Evolutionary conservation across 2,329 filamentous ascomycete species (phyloP).

Genomic region (Aspergillus proliferans): DNA sequence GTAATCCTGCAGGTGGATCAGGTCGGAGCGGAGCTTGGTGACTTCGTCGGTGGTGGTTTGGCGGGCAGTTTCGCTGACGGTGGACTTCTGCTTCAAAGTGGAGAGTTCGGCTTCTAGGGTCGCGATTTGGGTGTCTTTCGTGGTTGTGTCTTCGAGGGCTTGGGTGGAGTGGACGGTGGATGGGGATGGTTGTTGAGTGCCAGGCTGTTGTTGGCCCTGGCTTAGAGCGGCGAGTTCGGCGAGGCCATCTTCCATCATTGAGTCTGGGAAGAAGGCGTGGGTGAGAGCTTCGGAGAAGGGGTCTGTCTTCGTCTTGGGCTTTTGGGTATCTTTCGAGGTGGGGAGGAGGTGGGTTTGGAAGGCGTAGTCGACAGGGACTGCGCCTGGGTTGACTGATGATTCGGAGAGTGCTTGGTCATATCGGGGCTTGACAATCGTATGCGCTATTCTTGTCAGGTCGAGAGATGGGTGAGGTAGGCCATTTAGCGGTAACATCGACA

Average conservation of each 20-base stretch:
- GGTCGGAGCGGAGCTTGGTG: slow-evolving; percentile 29
- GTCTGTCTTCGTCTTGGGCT: slow-evolving; percentile 6
- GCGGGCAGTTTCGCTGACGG: slow-evolving; percentile 30
- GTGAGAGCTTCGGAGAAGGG: slow-evolving; percentile 34
- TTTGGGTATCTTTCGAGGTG: slow-evolving; percentile 4
- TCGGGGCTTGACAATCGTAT: slow-evolving; percentile 69
- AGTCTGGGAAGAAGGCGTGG: slow-evolving; percentile 33
- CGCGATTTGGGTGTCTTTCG: slow-evolving; percentile 21
- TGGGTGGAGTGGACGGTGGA: not conserved
- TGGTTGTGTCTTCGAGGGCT: slow-evolving; percentile 12
- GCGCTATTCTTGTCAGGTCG: slow-evolving; percentile 45
- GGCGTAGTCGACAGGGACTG: slow-evolving; percentile 39
- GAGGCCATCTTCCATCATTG: slow-evolving; percentile 36
- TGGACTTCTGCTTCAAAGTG: slow-evolving; percentile 32
- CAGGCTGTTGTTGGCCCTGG: slow-evolving; percentile 15
- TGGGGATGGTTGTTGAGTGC: slow-evolving; percentile 6
- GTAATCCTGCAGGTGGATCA: slow-evolving; percentile 31
- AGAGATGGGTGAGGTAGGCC: slow-evolving; percentile 35
- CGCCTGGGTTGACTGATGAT: slow-evolving; percentile 26
- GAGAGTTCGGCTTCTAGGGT: slow-evolving; percentile 36
- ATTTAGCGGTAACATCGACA: slow-evolving; percentile 63
- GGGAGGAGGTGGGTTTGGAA: slow-evolving; percentile 34
- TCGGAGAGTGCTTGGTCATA: slow-evolving; percentile 36
- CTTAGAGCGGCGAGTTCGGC: slow-evolving; percentile 30
- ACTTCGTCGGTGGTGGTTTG: slow-evolving; percentile 31